A percentile compares a stretch with the other conserved stretches of the same genome.
phyloP scores from a whole-genome alignment of 2,329 filamentous ascomycete genomes.

The Verticillium longisporum region DNA sequence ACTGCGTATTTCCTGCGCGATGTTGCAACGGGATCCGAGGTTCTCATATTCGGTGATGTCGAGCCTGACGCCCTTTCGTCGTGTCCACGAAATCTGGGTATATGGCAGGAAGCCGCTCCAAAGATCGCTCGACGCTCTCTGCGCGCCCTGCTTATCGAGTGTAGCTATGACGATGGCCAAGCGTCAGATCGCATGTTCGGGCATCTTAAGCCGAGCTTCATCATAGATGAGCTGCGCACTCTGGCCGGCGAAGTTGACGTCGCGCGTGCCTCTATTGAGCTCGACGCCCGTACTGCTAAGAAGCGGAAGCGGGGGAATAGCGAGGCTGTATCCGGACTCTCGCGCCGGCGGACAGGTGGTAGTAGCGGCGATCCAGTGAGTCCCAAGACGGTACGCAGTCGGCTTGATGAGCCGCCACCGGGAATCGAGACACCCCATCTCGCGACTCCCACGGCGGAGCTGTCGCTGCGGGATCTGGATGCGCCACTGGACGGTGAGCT shows the following conservation, averaged over 20 bases:
- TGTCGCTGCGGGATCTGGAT: constrained; percentile 32
- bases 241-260: constrained; percentile 63
- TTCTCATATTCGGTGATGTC: constrained; percentile 92
- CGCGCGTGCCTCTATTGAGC: neutral
- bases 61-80: constrained; percentile 84
- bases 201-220: constrained; percentile 76
- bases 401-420: neutral
- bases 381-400: constrained; percentile 34
- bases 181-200: constrained; percentile 76
- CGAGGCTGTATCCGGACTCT: constrained; percentile 16
- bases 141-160: constrained; percentile 87
- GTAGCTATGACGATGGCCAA: constrained; percentile 80
- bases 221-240: constrained; percentile 69
- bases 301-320: constrained; percentile 60
- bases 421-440: constrained; percentile 31
- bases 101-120: constrained; percentile 85
- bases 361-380: constrained; percentile 41
- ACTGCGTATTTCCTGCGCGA: constrained; percentile 92
- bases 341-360: constrained; percentile 6
- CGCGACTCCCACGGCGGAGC: constrained; percentile 39
- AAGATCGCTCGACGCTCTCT: constrained; percentile 71
- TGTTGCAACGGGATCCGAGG: constrained; percentile 60
- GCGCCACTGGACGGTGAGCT: neutral
- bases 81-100: constrained; percentile 68
- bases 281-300: constrained; percentile 29